Evolutionary conservation across 2,329 filamentous ascomycete species (phyloP).

Genomic region (Fusarium sp.): DNA sequence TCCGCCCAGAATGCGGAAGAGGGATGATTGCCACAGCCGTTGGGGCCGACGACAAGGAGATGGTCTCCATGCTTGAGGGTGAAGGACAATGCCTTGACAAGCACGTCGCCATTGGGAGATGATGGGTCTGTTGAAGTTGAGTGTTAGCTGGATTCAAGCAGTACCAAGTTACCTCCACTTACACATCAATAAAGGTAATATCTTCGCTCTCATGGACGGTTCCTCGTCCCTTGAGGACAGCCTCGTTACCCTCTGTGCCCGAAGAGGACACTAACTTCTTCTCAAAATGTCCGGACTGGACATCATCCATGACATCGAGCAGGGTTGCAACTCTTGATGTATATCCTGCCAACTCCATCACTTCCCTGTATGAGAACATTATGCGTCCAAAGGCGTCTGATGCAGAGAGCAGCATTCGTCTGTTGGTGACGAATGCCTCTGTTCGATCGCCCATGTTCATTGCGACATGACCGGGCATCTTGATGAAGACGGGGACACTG

Average conservation of each 20-base stretch:
- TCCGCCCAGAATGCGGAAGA: conserved; percentile 96
- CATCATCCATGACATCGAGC: conserved; percentile 93
- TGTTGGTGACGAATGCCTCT: conserved; percentile 90
- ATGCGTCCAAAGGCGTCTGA: conserved; percentile 95
- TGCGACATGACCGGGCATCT: conserved; percentile 77
- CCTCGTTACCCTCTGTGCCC: conserved; percentile 82
- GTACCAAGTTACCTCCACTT: conserved; percentile 47
- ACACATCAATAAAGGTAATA: conserved; percentile 87
- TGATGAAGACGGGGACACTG: conserved; percentile 96
- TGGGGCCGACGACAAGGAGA: conserved; percentile 93
- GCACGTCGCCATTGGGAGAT: conserved; percentile 96
- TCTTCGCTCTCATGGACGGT: conserved; percentile 83
- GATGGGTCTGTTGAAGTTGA: conserved; percentile 72
- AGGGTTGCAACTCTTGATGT: conserved; percentile 92
- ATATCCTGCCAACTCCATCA: conserved; percentile 95
- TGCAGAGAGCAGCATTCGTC: conserved; percentile 89
- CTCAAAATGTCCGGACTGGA: conserved; percentile 89
- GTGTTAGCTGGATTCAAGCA: conserved; percentile 33
- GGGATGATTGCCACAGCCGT: conserved; percentile 94
- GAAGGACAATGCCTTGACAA: conserved; percentile 89
- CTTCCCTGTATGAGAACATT: conserved; percentile 98
- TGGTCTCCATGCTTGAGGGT: conserved; percentile 88
- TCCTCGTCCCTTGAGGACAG: conserved; percentile 85
- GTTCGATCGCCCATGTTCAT: conserved; percentile 78
- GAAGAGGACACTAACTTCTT: conserved; percentile 96